phyloP scores from a whole-genome alignment of 2,329 filamentous ascomycete genomes.

The Pseudogymnoascus sp. region DNA sequence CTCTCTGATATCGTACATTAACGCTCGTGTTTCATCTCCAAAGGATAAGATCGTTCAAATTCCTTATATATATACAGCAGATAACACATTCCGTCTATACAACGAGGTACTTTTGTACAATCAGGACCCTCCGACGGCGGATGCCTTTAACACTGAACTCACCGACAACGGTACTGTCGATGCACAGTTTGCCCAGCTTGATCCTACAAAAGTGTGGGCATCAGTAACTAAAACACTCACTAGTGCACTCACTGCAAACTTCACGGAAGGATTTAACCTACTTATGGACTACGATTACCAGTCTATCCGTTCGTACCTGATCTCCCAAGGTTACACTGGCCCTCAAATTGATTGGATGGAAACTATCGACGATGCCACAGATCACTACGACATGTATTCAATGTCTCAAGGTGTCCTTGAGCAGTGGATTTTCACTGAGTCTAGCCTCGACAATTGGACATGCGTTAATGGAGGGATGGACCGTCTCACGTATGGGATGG shows the following conservation, averaged over 20 bases:
- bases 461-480: slow-evolving; percentile 30
- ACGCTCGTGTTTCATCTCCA: not conserved
- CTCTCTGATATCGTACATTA: slow-evolving; percentile 11
- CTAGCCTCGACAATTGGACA: slow-evolving; percentile 20
- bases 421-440: slow-evolving; percentile 27
- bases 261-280: not conserved
- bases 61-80: slow-evolving; percentile 12
- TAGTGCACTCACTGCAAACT: not conserved
- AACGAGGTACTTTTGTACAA: slow-evolving; percentile 18
- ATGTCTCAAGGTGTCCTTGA: slow-evolving; percentile 31
- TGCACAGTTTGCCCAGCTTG: not conserved
- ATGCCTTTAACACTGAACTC: slow-evolving; percentile 1
- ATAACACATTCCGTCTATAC: slow-evolving; percentile 11
- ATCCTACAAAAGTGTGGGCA: slow-evolving; percentile 8
- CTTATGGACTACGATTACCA: slow-evolving; percentile 14
- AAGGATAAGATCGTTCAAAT: slow-evolving; percentile 3
- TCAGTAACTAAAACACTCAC: not conserved
- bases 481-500: slow-evolving; percentile 26
- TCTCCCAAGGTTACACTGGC: not conserved
- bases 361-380: slow-evolving; percentile 22
- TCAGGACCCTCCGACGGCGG: slow-evolving; percentile 20
- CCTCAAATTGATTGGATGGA: slow-evolving; percentile 19
- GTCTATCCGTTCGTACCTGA: slow-evolving; percentile 13
- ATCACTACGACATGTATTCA: slow-evolving; percentile 30
- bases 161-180: not conserved